A percentile compares a stretch with the other conserved stretches of the same genome.
Evolutionary conservation across 805 yeast species (phyloP).

Genomic region (Starmerella sirachaensis): DNA sequence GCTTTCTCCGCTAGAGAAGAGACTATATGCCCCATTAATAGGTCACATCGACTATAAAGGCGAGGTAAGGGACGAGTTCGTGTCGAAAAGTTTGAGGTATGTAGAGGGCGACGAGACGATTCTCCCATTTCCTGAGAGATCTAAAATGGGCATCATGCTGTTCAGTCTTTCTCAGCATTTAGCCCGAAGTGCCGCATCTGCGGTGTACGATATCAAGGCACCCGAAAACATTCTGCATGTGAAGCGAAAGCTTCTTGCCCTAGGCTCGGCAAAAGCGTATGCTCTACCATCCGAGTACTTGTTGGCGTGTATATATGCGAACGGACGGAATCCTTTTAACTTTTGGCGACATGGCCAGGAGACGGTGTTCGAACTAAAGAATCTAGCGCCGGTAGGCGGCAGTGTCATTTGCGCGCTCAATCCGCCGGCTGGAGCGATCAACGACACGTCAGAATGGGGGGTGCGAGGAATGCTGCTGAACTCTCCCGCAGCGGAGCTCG

Average conservation of each 20-base stretch:
- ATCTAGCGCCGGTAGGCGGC: neutral
- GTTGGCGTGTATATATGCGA: slow-evolving; percentile 12
- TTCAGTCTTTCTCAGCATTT: slow-evolving; percentile 9
- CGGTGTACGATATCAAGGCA: slow-evolving; percentile 3
- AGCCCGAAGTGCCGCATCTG: slow-evolving; percentile 3
- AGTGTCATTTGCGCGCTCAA: slow-evolving; percentile 12
- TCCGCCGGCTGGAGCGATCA: slow-evolving; percentile 8
- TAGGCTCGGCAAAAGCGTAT: slow-evolving; percentile 8
- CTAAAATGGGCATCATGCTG: slow-evolving; percentile 16
- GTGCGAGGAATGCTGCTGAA: slow-evolving; percentile 10
- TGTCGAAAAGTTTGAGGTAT: slow-evolving; percentile 12
- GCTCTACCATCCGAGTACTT: slow-evolving; percentile 7
- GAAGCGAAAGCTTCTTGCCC: slow-evolving; percentile 13
- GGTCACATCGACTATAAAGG: neutral
- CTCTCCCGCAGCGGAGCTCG: neutral
- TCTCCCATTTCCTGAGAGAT: slow-evolving; percentile 21
- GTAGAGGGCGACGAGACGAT: slow-evolving; percentile 18
- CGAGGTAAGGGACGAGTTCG: slow-evolving; percentile 4
- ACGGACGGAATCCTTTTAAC: slow-evolving; percentile 13
- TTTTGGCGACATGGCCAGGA: slow-evolving; percentile 9
- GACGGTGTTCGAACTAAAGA: neutral
- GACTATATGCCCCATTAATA: slow-evolving; percentile 9
- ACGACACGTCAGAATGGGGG: slow-evolving; percentile 8
- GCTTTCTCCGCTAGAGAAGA: slow-evolving; percentile 13
- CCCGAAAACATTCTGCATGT: slow-evolving; percentile 4